Conservation (phyloP, 108 stramenopile species). For the Pelagomonas calceolata region DNA sequence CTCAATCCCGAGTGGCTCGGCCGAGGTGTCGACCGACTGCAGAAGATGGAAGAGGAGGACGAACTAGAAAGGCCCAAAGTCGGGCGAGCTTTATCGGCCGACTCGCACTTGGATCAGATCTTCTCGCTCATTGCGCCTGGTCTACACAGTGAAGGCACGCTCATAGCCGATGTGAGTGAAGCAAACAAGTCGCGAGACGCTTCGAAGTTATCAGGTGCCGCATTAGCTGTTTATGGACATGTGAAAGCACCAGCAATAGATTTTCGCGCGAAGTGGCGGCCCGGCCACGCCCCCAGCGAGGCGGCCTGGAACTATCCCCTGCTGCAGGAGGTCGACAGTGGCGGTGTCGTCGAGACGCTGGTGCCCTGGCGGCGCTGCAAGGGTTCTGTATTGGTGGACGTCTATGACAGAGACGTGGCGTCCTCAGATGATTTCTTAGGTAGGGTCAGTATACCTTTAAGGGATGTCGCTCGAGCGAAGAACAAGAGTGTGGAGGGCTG, state of each 20-base stretch:
- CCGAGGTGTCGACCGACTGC: too few species aligned
- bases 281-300: not conserved
- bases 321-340: not conserved
- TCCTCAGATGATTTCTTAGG: not conserved
- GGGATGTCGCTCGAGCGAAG: not conserved
- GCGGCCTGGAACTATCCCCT: not conserved
- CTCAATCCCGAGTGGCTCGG: not conserved
- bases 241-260: not conserved
- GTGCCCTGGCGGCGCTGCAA: not conserved
- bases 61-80: too few species aligned
- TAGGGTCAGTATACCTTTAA: not conserved
- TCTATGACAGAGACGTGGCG: not conserved
- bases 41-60: too few species aligned
- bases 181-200: too few species aligned
- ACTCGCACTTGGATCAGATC: not conserved
- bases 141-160: not conserved
- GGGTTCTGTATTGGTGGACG: not conserved
- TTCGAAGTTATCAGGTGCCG: too few species aligned
- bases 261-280: not conserved
- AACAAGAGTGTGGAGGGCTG: too few species aligned
- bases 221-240: not conserved
- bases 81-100: not conserved
- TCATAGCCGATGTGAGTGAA: not conserved
- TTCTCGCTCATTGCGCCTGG: not conserved
- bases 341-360: not conserved